A percentile compares a stretch with the other conserved stretches of the same genome.
phyloP scores from a whole-genome alignment of 768 basidiomycete species.

The Termitomyces sp. region DNA sequence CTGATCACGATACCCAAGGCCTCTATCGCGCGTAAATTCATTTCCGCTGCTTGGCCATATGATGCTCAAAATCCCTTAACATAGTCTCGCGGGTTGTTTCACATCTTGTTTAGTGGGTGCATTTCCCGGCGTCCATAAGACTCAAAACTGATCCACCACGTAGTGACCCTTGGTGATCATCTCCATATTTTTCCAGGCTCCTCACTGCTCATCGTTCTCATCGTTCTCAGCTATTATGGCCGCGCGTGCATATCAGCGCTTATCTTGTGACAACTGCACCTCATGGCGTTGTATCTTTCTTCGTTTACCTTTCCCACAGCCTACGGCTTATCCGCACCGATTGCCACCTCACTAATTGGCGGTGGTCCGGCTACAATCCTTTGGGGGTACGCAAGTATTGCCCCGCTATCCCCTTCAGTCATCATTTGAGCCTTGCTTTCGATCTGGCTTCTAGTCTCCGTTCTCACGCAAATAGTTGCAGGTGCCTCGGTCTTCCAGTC shows the following conservation, averaged over 20 bases:
- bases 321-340: slow-evolving; percentile 48
- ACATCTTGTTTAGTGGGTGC: slow-evolving; percentile 49
- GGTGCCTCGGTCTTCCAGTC: slow-evolving; percentile 54
- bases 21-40: slow-evolving; percentile 42
- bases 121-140: not conserved
- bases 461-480: slow-evolving; percentile 47
- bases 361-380: slow-evolving; percentile 55
- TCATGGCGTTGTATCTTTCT: not conserved
- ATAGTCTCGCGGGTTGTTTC: slow-evolving; percentile 46
- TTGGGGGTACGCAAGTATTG: slow-evolving; percentile 40
- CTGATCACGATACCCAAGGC: slow-evolving; percentile 19
- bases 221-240: slow-evolving; percentile 47
- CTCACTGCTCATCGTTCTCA: slow-evolving; percentile 2
- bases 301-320: slow-evolving; percentile 25
- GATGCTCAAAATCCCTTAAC: not conserved
- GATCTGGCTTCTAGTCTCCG: slow-evolving; percentile 48
- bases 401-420: not conserved
- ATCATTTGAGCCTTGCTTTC: not conserved
- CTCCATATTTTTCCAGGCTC: not conserved
- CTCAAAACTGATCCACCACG: not conserved
- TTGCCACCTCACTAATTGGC: slow-evolving; percentile 48
- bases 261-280: not conserved
- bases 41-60: not conserved
- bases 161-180: slow-evolving; percentile 43
- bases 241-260: slow-evolving; percentile 39